Percentiles rank a stretch among this genome's conserved stretches.
Evolutionary conservation across 331 rosid genomes (phyloP).

Genomic region (Phaseolus coccineus): DNA sequence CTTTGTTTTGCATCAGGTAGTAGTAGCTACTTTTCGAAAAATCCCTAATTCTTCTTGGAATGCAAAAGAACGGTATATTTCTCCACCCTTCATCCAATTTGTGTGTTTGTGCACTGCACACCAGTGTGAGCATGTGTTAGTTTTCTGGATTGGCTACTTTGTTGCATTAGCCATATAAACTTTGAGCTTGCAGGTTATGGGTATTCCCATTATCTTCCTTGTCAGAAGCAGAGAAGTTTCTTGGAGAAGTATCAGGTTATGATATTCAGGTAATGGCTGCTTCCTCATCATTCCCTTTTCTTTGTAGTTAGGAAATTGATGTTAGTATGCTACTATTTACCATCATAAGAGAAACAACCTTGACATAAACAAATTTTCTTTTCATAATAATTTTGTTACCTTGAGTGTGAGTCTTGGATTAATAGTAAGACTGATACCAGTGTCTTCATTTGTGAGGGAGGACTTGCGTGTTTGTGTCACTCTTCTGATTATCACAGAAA

Average conservation of each 20-base stretch:
- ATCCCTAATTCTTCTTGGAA: slow-evolving; percentile 83
- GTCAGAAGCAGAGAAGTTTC: slow-evolving; percentile 68
- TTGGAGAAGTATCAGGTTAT: slow-evolving; percentile 57
- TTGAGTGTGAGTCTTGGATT: neutral
- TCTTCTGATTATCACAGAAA: neutral
- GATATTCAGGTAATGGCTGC: slow-evolving; percentile 70
- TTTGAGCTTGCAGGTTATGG: slow-evolving; percentile 79
- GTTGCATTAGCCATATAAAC: slow-evolving; percentile 35
- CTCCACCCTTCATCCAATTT: neutral
- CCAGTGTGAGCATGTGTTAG: neutral
- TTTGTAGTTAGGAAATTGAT: slow-evolving; percentile 2
- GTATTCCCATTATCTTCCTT: slow-evolving; percentile 75
- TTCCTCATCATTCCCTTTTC: slow-evolving; percentile 39
- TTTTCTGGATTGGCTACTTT: slow-evolving; percentile 35
- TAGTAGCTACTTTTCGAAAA: slow-evolving; percentile 68
- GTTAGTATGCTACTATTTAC: slow-evolving; percentile 21
- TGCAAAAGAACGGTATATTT: slow-evolving; percentile 75
- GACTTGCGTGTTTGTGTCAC: neutral
- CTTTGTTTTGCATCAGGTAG: slow-evolving; percentile 54
- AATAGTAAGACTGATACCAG: neutral
- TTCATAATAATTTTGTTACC: neutral
- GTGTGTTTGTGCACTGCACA: neutral
- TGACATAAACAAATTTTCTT: neutral
- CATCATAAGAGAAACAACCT: neutral
- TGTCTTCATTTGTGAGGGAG: neutral